Evolutionary conservation across 2,329 filamentous ascomycete species (phyloP), one percentile per base, ranked within the genome.

Genomic region (Pseudocercospora pini-densiflorae): DNA sequence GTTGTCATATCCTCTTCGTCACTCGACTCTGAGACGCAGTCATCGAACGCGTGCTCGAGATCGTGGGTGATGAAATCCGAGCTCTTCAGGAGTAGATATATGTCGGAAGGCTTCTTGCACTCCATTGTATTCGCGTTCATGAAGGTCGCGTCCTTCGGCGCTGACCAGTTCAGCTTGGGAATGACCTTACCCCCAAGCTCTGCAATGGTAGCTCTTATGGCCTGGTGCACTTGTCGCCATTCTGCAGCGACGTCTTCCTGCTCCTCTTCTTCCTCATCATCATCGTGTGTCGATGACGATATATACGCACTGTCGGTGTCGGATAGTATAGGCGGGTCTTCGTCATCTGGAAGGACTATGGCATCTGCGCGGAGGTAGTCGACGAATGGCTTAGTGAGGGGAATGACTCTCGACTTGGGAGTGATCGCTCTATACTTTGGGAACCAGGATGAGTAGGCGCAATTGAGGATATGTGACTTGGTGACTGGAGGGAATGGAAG

Each of bases 91-190:
- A 99, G 86, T 16, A 98, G 86, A 76, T 98, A 99, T 53, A 99
- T 88, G 75, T 99, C 95, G 77, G 95, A 96, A 2, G 95, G 88
- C 0, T 88, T 89, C 3, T 89, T 89, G 80, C 95, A 99, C 79
- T 97, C 93, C 81, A 97, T 91, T 55, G 92, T 96, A 79, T 99
- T 99, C 77, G 87, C 81, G 80, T 89, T 80, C 79, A 99, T 97
- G 91, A 93, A 97, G 23, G 92, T 92, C 8, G 95, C 95, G 77
- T 99, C 95, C 79, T 97, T 97, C 3, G 95, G 95, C 3, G 93
- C 90, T 5, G 94, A 97, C 95, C 95, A 99, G 82, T 98, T 98
- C 55, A 99, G 83, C 80, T 99, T 99, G 0, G 95, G 95, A 1
- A 91, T 90, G 8, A 97, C 94, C 67, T 90, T 88, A 66, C 94